Base-by-base conservation (phyloP, 169 alveolate species). In the Haemoproteus tartakovskyi region DNA sequence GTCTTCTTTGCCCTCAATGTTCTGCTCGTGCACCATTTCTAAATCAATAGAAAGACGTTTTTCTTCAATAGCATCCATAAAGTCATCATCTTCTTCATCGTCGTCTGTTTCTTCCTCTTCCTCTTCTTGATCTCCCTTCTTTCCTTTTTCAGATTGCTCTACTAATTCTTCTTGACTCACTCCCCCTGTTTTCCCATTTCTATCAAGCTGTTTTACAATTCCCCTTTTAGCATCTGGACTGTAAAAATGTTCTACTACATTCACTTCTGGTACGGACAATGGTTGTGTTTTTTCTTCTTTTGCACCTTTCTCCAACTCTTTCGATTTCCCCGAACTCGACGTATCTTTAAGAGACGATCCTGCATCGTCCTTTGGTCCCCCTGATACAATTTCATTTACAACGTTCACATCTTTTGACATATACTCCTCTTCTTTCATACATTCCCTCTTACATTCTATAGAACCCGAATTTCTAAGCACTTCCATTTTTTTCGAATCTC, bases 31-130 rank as follows among this genome's bases (percentile, higher is more conserved):
- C 30, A 63, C 2, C 9, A 79, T 64, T 70, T 61, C 82, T 29
- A 79, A 46, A 18, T 54, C 48, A 40, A 63, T 64, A 9, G 80
- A 67, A 16, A 36, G 52, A 37, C 57, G 78, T 47, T 62, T 67
- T 57, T 47, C 79, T 60, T 60, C 84, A 46, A 74, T 24, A 54
- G 80, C 82, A 37, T 60, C 62, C 86, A 78, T 70, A 45, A 79
- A 60, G 30, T 61, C 82, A 51, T 78, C 79, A 43, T 59, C 87
- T 0, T 60, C 82, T 16, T 21, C 88, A n/a, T 70, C 63, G 14
- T 61, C 64, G 2, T 30, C 84, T n/a, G n/a, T n/a, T 5, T 16
- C 74, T 14, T 14, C 52, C 1, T 22, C 33, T 2, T 18, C 59
- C 8, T 24, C 24, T 11, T n/a, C 1, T 1, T 29, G 38, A 3